These are phyloP conservation scores for Claviceps sp. DNA, from an alignment of 2,329 filamentous ascomycete species.

Conservation along the genomic window DNA sequence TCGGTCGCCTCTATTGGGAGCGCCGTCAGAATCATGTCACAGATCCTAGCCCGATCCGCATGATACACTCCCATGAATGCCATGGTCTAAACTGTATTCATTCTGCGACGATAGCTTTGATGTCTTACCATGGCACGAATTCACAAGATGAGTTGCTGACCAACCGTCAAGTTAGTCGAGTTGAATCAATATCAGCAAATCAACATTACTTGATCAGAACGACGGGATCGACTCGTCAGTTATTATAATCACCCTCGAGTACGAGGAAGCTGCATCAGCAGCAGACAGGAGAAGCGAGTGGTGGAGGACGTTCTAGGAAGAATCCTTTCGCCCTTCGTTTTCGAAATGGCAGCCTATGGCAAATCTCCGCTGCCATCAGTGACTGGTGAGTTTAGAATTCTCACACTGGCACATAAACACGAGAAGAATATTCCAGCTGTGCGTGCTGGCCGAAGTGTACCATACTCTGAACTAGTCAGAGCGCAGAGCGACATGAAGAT, in stretches of 20 bases:
- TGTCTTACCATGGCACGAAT: neutral
- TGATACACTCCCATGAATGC: neutral
- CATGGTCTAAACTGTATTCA: neutral
- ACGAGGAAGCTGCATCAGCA: conserved; percentile 36
- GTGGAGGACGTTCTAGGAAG: conserved; percentile 40
- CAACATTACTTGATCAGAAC: conserved; percentile 41
- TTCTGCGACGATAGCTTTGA: neutral
- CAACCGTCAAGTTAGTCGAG: conserved; percentile 23
- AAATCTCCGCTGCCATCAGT: conserved; percentile 65
- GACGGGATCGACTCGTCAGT: conserved; percentile 44
- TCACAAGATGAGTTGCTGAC: neutral
- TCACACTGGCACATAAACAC: neutral
- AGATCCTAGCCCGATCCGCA: neutral
- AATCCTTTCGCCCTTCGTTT: conserved; percentile 34
- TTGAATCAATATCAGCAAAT: conserved; percentile 37
- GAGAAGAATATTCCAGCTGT: neutral
- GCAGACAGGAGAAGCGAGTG: conserved; percentile 29
- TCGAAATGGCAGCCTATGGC: conserved; percentile 45
- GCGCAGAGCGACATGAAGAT: neutral
- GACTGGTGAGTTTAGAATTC: conserved; percentile 56
- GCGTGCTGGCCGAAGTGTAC: neutral
- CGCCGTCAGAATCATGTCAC: conserved; percentile 12
- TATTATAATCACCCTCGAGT: conserved; percentile 36
- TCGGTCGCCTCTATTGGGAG: conserved; percentile 2
- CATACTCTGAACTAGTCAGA: neutral